Conservation (phyloP, 192 early-diverging fungal genomes). For the Podila epigama region DNA sequence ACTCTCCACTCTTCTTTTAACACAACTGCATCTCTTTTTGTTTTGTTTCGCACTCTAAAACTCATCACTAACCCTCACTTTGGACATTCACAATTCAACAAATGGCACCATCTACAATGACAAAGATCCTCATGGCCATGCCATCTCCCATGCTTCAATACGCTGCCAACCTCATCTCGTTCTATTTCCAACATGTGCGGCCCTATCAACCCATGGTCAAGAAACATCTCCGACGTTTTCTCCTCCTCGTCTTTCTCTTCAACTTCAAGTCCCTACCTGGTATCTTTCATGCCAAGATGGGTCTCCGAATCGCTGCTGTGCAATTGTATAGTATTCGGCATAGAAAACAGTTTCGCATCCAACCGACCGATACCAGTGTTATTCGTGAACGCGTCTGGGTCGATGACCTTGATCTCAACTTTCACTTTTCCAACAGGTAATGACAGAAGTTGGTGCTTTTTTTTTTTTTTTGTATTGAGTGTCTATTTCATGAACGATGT, state of each 20-base stretch:
- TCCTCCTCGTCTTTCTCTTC: conserved; percentile 30
- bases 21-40: not conserved
- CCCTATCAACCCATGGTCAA: conserved; percentile 36
- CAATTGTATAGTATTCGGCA: conserved; percentile 38
- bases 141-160: conserved; percentile 34
- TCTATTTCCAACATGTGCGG: conserved; percentile 44
- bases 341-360: conserved; percentile 23
- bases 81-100: not conserved
- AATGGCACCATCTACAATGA: conserved; percentile 50
- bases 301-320: conserved; percentile 33
- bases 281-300: conserved; percentile 46
- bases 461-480: not conserved
- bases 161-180: conserved; percentile 46
- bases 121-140: conserved; percentile 37
- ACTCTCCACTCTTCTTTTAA: not conserved
- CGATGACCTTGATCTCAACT: conserved; percentile 43
- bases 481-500: not conserved
- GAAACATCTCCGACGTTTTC: conserved; percentile 26
- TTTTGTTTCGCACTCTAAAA: not conserved
- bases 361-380: conserved; percentile 43
- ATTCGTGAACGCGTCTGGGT: conserved; percentile 46
- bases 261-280: conserved; percentile 45
- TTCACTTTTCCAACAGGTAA: conserved; percentile 48
- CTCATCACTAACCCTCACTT: not conserved
- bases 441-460: not conserved